Base-by-base conservation (phyloP, 495 filamentous ascomycete species). In the Pseudoneurospora amorphoporcata region DNA sequence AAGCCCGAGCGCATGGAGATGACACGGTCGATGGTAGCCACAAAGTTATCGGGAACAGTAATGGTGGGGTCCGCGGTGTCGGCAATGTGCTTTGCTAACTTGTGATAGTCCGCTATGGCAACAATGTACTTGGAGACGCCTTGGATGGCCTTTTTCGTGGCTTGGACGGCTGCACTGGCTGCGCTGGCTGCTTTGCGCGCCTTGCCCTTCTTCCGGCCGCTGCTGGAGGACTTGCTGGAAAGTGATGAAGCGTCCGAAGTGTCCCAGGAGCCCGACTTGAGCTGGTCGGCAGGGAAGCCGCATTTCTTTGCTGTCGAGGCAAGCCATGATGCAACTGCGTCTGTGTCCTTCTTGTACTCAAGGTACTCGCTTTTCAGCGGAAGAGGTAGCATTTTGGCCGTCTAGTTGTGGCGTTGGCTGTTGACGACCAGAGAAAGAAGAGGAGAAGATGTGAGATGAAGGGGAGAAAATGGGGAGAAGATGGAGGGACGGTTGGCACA, bases 261-360 rank as follows among this genome's bases (percentile, higher is more conserved):
- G 41, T 69, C 68, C 43, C 68, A 70, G 4, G 72, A 70, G 16
- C 68, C 40, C 3, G 73, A 39, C 5, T 68, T 71, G 2, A 74
- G 68, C 35, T 76, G 70, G n/a, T 75, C 69, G 19, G 71, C 70
- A 41, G 77, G 35, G 72, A 74, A 84, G 1, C 83, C 82, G 43
- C 69, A 78, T 70, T 82, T 75, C 68, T 77, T 82, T 69, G 85
- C 85, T 35, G 81, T 84, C 32, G 81, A 77, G 3, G 84, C 84
- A 42, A 87, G 83, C 86, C 85, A 87, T 32, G 81, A 80, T 58
- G 85, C 85, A 58, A 87, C 81, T 2, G 73, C 75, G 70, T 84
- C 78, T 12, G 84, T 86, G 72, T 88, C 86, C 39, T 76, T 75
- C 74, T 87, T 87, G 74, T 87, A 88, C 71, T 79, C 80, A 16